Base-by-base conservation (phyloP, 139 green algal genomes). In the Chlorella sp. region DNA sequence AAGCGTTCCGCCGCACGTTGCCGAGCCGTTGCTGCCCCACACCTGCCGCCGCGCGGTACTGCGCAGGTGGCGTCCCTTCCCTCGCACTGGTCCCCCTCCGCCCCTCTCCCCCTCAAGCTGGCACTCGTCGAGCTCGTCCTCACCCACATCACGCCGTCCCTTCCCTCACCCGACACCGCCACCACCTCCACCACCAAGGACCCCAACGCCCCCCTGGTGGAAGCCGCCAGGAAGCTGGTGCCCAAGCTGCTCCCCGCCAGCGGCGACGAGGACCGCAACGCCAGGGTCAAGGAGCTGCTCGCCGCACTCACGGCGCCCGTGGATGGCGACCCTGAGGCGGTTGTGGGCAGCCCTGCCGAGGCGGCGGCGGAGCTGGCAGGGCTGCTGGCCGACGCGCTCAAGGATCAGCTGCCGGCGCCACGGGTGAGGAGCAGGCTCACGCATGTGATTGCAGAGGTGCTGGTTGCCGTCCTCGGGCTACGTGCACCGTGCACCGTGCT, bases 171-270 rank as follows among this genome's bases (percentile, higher is more conserved):
- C 17, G 14, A 10, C 17, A 17, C 10, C 49, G 14, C 49, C 49
- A 10, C 49, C 10, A 59, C 10, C 10, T 59, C 29, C 55, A 63
- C 26, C 26, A 35, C 29, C n/a, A 27, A 67, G 62, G 31, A 5
- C 6, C 4, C 64, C 22, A 29, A 2, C 32, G 30, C 64, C 10
- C 20, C 31, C 6, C 64, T 70, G 64, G 64, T 29, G 6, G 64
- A 4, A 70, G 64, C 64, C 51, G 64, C 64, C 20, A 51, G 33
- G 64, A 70, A 70, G 64, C 64, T 70, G 64, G 64, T 42, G 32
- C 64, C 64, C 64, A 70, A 50, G 33, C 30, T 70, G 32, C 32
- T 29, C 2, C 32, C n/a, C n/a, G n/a, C n/a, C n/a, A n/a, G n/a
- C n/a, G n/a, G n/a, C n/a, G n/a, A n/a, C n/a, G n/a, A n/a, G n/a